Conservation (phyloP, 1,284 basidiomycete genomes). For the Stereum hirsutum region DNA sequence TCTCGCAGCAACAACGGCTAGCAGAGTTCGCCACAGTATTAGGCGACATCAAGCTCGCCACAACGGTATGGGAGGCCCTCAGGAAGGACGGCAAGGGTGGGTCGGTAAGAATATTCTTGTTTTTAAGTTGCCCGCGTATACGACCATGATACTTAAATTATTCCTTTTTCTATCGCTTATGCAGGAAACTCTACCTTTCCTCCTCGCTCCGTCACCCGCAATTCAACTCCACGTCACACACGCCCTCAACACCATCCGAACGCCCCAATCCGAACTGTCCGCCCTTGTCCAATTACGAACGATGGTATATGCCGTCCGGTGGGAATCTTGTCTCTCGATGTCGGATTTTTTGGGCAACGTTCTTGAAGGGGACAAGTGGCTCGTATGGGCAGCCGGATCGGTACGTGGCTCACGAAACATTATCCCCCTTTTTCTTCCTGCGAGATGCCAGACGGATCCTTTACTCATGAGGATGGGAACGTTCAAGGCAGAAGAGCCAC, state of each 20-base stretch:
- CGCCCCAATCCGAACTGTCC: constrained; percentile 36
- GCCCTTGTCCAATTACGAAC: constrained; percentile 56
- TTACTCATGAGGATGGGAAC: not conserved
- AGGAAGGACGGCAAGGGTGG: constrained; percentile 76
- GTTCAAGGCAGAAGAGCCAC: constrained; percentile 67
- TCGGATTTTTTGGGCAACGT: constrained; percentile 45
- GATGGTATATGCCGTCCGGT: constrained; percentile 58
- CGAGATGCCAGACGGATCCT: no score
- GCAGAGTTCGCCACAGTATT: constrained; percentile 95
- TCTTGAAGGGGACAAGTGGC: constrained; percentile 71
- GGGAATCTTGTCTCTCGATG: constrained; percentile 57
- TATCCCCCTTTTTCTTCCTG: not conserved
- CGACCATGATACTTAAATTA: no score
- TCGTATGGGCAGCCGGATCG: constrained; percentile 72
- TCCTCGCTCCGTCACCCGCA: constrained; percentile 56
- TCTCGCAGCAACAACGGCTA: constrained; percentile 72
- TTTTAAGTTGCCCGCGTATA: not conserved
- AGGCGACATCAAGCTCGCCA: constrained; percentile 83
- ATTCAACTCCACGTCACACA: constrained; percentile 49
- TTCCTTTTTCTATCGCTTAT: not conserved
- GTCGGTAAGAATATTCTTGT: constrained; percentile 38
- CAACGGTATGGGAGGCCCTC: constrained; percentile 78
- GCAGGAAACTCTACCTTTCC: constrained; percentile 66
- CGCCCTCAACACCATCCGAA: constrained; percentile 39
- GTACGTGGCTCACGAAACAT: constrained; percentile 32